These are phyloP conservation scores for Plicaturopsis crispa DNA, from an alignment of 768 basidiomycete species.

Conservation along the genomic window DNA sequence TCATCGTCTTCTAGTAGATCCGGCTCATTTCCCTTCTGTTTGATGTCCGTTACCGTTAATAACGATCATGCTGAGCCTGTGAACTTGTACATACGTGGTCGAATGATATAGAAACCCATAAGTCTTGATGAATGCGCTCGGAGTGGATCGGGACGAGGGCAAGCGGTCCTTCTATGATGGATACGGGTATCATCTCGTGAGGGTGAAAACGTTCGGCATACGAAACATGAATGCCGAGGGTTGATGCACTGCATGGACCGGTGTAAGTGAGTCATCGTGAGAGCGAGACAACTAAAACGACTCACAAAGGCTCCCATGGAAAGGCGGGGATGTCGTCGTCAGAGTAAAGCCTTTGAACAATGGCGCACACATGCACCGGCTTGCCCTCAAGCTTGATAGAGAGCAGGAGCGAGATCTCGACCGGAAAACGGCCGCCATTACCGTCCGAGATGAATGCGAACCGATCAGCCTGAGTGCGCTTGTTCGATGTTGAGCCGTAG, in stretches of 20 bases:
- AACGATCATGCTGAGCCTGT: too few species aligned
- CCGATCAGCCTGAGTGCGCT: constrained; percentile 10
- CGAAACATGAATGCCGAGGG: constrained; percentile 14
- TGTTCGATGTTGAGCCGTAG: constrained; percentile 12
- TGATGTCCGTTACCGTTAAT: too few species aligned
- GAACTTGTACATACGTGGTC: constrained; percentile 10
- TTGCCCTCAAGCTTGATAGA: constrained; percentile 8
- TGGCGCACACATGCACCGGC: constrained; percentile 11
- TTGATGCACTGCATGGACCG: constrained; percentile 8
- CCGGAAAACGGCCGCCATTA: constrained; percentile 5
- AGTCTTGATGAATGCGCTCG: neutral
- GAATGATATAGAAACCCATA: constrained; percentile 13
- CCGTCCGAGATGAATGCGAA: constrained; percentile 9
- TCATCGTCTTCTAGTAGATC: constrained; percentile 1
- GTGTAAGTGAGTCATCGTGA: neutral
- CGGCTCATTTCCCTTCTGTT: constrained; percentile 4
- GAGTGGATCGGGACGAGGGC: constrained; percentile 6
- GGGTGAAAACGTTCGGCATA: constrained; percentile 12
- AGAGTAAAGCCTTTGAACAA: constrained; percentile 7
- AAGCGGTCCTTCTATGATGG: constrained; percentile 8
- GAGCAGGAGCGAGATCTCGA: constrained; percentile 9
- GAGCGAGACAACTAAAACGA: too few species aligned
- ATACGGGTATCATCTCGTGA: constrained; percentile 10
- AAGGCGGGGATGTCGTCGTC: constrained; percentile 11
- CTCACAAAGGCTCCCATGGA: constrained; percentile 17